A percentile compares a stretch with the other conserved stretches of the same genome.
Conservation (phyloP, 139 green algal species). For the Zygnema cylindricum region DNA sequence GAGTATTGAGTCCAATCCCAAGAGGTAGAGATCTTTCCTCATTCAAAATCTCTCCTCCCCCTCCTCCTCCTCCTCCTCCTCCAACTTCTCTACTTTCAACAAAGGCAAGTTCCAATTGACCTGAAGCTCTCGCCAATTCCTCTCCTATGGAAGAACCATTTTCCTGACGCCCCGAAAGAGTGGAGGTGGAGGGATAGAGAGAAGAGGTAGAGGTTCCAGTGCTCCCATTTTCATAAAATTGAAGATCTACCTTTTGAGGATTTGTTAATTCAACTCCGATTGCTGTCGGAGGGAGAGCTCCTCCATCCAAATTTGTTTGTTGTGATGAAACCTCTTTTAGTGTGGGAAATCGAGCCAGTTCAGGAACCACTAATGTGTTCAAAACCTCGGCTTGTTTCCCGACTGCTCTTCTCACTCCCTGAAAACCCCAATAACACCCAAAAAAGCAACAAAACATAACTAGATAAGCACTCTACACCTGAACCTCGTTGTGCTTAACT, state of each 20-base stretch:
- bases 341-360: constrained; percentile 3
- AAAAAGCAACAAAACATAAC: constrained; percentile 4
- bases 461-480: no score
- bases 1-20: no score
- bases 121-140: no score
- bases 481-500: no score
- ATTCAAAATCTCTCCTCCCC: background rate
- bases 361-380: constrained; percentile 53
- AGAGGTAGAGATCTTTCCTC: no score
- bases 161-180: background rate
- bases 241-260: no score
- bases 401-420: constrained; percentile 51
- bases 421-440: no score
- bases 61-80: background rate
- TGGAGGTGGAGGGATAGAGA: background rate
- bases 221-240: no score
- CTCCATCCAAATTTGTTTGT: no score
- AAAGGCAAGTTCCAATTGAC: background rate
- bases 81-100: background rate
- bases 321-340: background rate
- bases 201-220: background rate
- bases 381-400: constrained; percentile 58
- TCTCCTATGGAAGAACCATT: background rate
- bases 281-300: no score
- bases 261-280: no score